phyloP scores from a whole-genome alignment of 177 flowering plant species.

The Telopea speciosissima region DNA sequence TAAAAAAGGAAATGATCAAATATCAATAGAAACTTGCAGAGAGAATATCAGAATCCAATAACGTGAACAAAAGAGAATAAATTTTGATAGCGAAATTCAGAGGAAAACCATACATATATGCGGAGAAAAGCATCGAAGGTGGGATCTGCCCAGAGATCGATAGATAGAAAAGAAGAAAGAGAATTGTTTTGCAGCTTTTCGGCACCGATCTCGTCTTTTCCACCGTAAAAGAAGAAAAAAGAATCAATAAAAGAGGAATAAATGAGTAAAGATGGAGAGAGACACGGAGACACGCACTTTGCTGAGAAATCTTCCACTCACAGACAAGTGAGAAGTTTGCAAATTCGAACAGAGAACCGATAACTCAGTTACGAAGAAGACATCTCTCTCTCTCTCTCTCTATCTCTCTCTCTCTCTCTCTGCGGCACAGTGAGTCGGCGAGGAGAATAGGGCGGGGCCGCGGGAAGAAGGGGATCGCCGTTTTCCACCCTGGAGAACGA shows the following conservation, averaged over 20 bases:
- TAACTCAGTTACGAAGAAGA: no score
- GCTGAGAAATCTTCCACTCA: constrained; percentile 7
- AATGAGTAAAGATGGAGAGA: not conserved
- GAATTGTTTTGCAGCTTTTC: constrained; percentile 8
- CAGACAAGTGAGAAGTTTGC: not conserved
- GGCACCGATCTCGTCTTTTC: constrained; percentile 11
- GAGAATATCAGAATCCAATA: not conserved
- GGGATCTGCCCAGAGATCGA: constrained; percentile 5
- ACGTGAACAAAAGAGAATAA: not conserved
- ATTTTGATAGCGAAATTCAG: not conserved
- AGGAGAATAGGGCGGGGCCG: no score
- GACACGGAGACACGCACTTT: not conserved
- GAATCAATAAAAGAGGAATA: no score
- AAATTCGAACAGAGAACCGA: not conserved
- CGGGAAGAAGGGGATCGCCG: no score
- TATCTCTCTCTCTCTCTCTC: no score
- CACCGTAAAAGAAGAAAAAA: constrained; percentile 3
- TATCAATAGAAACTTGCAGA: not conserved
- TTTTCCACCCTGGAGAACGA: no score
- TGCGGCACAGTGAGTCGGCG: no score
- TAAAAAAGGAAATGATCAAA: not conserved
- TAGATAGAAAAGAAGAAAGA: not conserved
- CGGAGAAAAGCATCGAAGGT: not conserved
- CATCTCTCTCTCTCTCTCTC: no score
- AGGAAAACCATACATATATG: constrained; percentile 2